Percentiles rank a stretch among this genome's conserved stretches.
phyloP scores from a whole-genome alignment of 169 alveolate genomes.

The Cyclospora cayetanensis region DNA sequence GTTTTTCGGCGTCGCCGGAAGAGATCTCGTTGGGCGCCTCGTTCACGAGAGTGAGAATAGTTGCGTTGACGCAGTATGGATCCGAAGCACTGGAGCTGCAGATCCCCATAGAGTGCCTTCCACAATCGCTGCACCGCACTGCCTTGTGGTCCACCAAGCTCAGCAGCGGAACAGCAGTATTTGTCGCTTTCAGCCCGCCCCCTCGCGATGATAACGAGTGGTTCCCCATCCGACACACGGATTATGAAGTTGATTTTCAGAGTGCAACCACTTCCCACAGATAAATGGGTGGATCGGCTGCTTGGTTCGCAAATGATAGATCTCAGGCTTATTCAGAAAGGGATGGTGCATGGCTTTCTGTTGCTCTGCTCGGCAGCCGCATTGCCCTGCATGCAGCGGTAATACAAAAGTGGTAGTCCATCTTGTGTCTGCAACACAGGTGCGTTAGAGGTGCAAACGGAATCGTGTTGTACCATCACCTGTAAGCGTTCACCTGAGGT shows the following conservation, averaged over 20 bases:
- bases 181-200: slow-evolving; percentile 61
- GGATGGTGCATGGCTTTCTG: no score
- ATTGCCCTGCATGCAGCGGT: no score
- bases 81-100: slow-evolving; percentile 30
- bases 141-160: slow-evolving; percentile 22
- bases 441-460: no score
- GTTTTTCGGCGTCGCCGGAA: slow-evolving; percentile 9
- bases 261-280: no score
- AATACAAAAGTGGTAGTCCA: no score
- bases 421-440: no score
- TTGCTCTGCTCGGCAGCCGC: no score
- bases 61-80: not conserved
- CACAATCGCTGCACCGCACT: slow-evolving; percentile 50
- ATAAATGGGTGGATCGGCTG: no score
- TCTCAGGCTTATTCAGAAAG: no score
- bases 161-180: slow-evolving; percentile 3
- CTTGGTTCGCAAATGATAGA: no score
- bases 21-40: not conserved
- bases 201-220: slow-evolving; percentile 22
- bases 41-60: slow-evolving; percentile 2
- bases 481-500: no score
- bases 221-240: slow-evolving; percentile 8
- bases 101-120: slow-evolving; percentile 22
- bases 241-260: slow-evolving; percentile 15
- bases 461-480: no score